phyloP scores from a whole-genome alignment of 1,284 basidiomycete species.

The Melanopsichium pennsylvanicum region DNA sequence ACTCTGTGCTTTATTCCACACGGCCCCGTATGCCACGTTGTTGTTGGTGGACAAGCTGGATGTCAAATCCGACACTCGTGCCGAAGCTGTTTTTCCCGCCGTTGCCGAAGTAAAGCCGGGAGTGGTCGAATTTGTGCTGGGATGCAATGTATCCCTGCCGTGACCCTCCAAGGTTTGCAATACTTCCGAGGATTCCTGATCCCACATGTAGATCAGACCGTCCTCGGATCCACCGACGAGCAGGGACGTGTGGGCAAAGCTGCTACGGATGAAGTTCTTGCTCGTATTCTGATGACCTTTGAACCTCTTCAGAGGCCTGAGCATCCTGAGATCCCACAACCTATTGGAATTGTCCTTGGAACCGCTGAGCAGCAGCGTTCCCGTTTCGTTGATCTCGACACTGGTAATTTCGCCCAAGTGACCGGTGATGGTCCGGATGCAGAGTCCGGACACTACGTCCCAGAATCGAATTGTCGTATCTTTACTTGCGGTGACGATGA shows the following conservation, averaged over 20 bases:
- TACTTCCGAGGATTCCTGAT: slow-evolving; percentile 61
- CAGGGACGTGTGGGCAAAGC: slow-evolving; percentile 67
- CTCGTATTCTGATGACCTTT: slow-evolving; percentile 70
- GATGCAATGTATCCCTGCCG: slow-evolving; percentile 30
- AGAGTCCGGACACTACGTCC: slow-evolving; percentile 69
- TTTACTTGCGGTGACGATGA: slow-evolving; percentile 68
- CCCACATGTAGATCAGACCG: slow-evolving; percentile 64
- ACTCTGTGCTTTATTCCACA: slow-evolving; percentile 66
- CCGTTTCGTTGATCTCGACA: slow-evolving; percentile 68
- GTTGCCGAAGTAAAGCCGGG: too few relatives aligned
- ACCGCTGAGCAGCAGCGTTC: slow-evolving; percentile 68
- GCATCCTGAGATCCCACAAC: slow-evolving; percentile 62
- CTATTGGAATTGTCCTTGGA: slow-evolving; percentile 68
- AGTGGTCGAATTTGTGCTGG: too few relatives aligned
- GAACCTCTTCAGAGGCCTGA: slow-evolving; percentile 67
- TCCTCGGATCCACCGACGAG: slow-evolving; percentile 68
- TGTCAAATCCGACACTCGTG: slow-evolving; percentile 20
- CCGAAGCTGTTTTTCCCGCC: too few relatives aligned
- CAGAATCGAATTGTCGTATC: slow-evolving; percentile 69
- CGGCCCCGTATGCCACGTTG: slow-evolving; percentile 67
- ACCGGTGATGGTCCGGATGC: slow-evolving; percentile 67
- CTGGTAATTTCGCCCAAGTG: slow-evolving; percentile 69
- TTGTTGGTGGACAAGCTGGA: slow-evolving; percentile 40
- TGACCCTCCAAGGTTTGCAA: slow-evolving; percentile 65
- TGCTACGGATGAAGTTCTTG: slow-evolving; percentile 68